These are phyloP conservation scores for Aspergillus oerlinghausenensis DNA, from an alignment of 2,329 filamentous ascomycete genomes.

Conservation along the genomic window DNA sequence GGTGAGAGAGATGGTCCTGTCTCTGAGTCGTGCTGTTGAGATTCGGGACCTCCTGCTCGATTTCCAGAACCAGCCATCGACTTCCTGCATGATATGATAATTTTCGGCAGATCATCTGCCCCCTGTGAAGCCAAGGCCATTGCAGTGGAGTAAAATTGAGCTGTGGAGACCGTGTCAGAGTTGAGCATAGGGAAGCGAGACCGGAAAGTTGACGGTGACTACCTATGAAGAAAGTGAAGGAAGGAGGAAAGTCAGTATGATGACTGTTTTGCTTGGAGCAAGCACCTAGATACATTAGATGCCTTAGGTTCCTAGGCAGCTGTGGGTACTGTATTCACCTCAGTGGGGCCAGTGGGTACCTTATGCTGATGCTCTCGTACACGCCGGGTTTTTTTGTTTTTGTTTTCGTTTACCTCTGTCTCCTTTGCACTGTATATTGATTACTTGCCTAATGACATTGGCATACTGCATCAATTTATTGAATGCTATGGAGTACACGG, in stretches of 20 bases:
- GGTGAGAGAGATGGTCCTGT: neutral
- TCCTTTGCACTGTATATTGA: neutral
- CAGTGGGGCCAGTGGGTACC: neutral
- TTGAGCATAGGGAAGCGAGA: neutral
- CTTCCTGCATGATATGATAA: neutral
- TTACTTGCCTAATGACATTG: neutral
- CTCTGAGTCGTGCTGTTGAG: neutral
- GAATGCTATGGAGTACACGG: neutral
- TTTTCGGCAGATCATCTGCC: neutral
- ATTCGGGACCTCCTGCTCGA: neutral
- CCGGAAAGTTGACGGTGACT: neutral
- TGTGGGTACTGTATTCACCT: neutral
- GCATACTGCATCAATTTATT: neutral
- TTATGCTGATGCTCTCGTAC: neutral
- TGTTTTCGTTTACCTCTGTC: too few relatives aligned
- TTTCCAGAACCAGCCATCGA: neutral
- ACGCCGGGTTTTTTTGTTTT: too few relatives aligned
- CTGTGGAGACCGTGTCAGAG: neutral
- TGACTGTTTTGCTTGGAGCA: neutral
- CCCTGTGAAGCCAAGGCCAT: neutral
- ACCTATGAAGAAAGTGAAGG: neutral
- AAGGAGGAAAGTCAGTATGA: neutral
- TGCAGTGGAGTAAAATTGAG: neutral
- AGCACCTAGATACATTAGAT: neutral
- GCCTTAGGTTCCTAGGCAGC: neutral